Percentiles rank a stretch among this genome's conserved stretches.
phyloP scores from a whole-genome alignment of 208 protist genomes.

The Crithidia expoeki region DNA sequence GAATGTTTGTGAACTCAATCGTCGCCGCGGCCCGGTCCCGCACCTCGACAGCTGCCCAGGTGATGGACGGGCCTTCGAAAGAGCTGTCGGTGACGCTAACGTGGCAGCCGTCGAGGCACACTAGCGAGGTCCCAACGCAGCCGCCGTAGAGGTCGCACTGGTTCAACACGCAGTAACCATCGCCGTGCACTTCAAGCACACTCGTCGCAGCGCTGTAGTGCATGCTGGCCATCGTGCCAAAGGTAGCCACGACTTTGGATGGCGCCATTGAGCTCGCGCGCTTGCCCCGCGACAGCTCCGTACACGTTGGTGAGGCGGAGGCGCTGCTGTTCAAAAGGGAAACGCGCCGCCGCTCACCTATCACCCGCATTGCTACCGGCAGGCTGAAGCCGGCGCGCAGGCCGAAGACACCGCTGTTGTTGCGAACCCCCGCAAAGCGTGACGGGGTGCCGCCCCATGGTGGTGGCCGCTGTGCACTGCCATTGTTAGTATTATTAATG shows the following conservation, averaged over 20 bases:
- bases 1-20: conserved; percentile 31
- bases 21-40: conserved; percentile 6
- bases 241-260: background rate
- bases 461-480: background rate
- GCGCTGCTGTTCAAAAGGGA: background rate
- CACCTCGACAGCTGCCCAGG: conserved; percentile 40
- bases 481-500: background rate
- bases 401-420: background rate
- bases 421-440: background rate
- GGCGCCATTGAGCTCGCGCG: background rate
- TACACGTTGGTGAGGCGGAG: background rate
- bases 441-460: background rate
- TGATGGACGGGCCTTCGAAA: conserved; percentile 37
- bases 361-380: conserved; percentile 14
- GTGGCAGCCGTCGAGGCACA: conserved; percentile 16
- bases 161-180: conserved; percentile 16
- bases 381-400: conserved; percentile 6
- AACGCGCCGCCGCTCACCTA: conserved; percentile 2
- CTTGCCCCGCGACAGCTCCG: background rate
- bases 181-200: conserved; percentile 27
- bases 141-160: conserved; percentile 53
- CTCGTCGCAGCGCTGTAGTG: conserved; percentile 8
- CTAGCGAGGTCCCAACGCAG: conserved; percentile 25
- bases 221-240: conserved; percentile 3
- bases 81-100: conserved; percentile 35